Conservation (phyloP, 2,329 filamentous ascomycete species). For the Trichoderma asperellum region DNA sequence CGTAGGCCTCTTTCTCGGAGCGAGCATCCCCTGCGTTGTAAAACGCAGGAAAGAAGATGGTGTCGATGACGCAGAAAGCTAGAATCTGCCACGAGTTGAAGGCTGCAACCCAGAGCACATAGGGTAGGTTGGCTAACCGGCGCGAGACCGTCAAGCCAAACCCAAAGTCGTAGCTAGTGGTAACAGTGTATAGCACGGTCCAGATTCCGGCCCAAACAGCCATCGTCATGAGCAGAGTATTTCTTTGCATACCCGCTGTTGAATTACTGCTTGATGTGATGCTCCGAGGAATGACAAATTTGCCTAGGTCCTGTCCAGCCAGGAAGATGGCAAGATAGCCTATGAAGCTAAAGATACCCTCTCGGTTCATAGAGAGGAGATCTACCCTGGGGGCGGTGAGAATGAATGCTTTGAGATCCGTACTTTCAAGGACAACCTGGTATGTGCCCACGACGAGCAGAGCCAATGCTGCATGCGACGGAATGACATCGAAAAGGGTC, state of each 20-base stretch:
- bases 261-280: conserved; percentile 49
- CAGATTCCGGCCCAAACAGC: conserved; percentile 68
- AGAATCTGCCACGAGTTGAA: conserved; percentile 87
- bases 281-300: conserved; percentile 72
- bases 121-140: conserved; percentile 88
- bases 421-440: conserved; percentile 75
- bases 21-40: conserved; percentile 60
- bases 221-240: conserved; percentile 65
- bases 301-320: conserved; percentile 80
- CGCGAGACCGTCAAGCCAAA: conserved; percentile 79
- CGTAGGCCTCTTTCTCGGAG: conserved; percentile 66
- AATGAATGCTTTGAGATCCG: conserved; percentile 79
- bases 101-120: conserved; percentile 88
- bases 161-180: conserved; percentile 70
- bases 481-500: conserved; percentile 68
- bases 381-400: conserved; percentile 78
- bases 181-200: conserved; percentile 69
- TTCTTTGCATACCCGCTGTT: conserved; percentile 53
- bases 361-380: conserved; percentile 85
- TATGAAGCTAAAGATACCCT: conserved; percentile 92
- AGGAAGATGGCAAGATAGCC: conserved; percentile 96
- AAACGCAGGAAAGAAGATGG: conserved; percentile 73
- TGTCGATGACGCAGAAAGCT: conserved; percentile 78
- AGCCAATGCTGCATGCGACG: conserved; percentile 77
- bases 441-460: conserved; percentile 71